Base-by-base conservation (phyloP, 192 early-diverging fungal genomes). In the Spizellomyces punctatus region DNA sequence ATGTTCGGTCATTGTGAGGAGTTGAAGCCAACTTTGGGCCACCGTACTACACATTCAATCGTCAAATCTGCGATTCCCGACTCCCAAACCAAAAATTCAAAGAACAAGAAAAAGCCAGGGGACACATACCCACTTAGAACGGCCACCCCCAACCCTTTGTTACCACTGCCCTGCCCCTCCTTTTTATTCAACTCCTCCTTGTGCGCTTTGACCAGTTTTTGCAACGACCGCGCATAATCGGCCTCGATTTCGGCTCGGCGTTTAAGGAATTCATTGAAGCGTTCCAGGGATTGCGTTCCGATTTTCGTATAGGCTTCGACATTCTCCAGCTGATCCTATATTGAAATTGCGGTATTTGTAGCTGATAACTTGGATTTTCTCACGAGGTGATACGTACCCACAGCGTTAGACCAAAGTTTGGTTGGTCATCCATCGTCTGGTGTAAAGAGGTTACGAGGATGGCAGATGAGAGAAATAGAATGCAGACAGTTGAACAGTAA, bases 201-300 rank as follows among this genome's bases (percentile, higher is more conserved):
- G 45, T 77, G 77, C 27, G 65, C 46, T 60, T 75, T 76, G 5
- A 66, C 75, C 2, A 82, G 78, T 60, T 74, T 76, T 50, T 78
- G 73, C 54, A 82, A 47, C 12, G 9, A 43, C 16, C 66, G 49
- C 5, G 72, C 75, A 60, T 82, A 82, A 8, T 82, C 75, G 9
- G 61, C 58, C 44, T 82, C 81, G 61, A 82, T 79, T 16, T 80
- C 81, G 16, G 76, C 70, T 17, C 76, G 71, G 10, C 60, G 19
- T 58, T 79, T 77, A 61, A 82, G 74, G 64, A 82, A 82, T 54
- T 82, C 78, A 66, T 77, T 78, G 55, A 80, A 72, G 47, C 48
- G 45, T 48, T 78, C 70, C 58, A 79, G 72, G 46, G 70, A 76
- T 8, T 76, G 49, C 8, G 70, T 67, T 2, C 74, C 74, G 21